Percentiles rank a stretch among this genome's conserved stretches.
Evolutionary conservation across 148 eudicot species (phyloP).

Genomic region (Bassia scoparia): DNA sequence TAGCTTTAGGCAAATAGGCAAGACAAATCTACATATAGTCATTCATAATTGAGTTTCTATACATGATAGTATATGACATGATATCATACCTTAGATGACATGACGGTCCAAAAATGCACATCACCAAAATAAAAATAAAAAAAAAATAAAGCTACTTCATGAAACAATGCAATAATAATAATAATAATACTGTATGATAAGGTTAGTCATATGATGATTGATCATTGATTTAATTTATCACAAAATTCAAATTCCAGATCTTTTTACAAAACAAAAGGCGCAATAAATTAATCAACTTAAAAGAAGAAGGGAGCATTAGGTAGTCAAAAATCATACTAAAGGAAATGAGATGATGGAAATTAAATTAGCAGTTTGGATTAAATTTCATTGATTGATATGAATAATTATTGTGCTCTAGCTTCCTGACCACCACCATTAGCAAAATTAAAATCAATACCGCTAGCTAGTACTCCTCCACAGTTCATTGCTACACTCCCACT

Average conservation of each 20-base stretch:
- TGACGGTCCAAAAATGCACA: background rate
- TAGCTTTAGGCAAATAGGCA: background rate
- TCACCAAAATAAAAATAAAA: background rate
- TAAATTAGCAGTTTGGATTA: background rate
- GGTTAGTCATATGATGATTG: too few relatives aligned
- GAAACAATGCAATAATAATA: too few relatives aligned
- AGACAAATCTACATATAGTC: constrained; percentile 3
- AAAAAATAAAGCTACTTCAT: background rate
- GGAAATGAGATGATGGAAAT: background rate
- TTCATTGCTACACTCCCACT: too few relatives aligned
- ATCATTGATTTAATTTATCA: too few relatives aligned
- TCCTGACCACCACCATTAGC: constrained; percentile 24
- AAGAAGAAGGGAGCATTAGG: background rate
- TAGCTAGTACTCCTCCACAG: constrained; percentile 8
- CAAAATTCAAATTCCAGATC: too few relatives aligned
- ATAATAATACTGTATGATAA: too few relatives aligned
- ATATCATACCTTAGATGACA: constrained; percentile 13
- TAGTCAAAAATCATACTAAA: background rate
- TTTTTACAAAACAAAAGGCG: background rate
- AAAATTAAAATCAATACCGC: constrained; percentile 16
- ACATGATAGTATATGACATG: background rate
- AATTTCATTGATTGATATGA: background rate
- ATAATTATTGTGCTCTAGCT: constrained; percentile 22
- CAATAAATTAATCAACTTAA: background rate
- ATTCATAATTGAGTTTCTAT: constrained; percentile 1